Evolutionary conservation across 1,139 yeast genomes (phyloP).

Genomic region (Yamadazyma diddensiae): DNA sequence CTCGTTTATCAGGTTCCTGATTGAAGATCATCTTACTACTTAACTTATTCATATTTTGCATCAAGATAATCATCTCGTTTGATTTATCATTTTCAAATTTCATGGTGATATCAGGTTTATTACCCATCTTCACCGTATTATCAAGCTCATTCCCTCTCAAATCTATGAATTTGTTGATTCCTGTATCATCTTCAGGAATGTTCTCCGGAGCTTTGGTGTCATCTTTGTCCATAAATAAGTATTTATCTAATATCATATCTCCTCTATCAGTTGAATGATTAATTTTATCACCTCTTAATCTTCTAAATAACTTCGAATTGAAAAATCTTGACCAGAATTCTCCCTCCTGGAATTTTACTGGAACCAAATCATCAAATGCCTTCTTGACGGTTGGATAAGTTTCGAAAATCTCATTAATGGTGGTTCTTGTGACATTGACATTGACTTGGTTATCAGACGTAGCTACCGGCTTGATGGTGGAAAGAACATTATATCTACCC

Average conservation of each 20-base stretch:
- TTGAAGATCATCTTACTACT: conserved; percentile 74
- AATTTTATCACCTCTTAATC: conserved; percentile 85
- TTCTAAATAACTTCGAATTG: conserved; percentile 80
- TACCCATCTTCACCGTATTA: conserved; percentile 74
- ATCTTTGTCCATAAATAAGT: conserved; percentile 54
- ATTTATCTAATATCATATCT: conserved; percentile 81
- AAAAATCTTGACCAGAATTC: conserved; percentile 98
- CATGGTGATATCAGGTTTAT: conserved; percentile 89
- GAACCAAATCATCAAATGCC: conserved; percentile 89
- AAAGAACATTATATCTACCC: conserved; percentile 91
- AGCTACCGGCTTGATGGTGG: conserved; percentile 91
- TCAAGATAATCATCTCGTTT: conserved; percentile 66
- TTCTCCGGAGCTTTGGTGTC: conserved; percentile 9
- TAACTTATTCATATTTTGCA: conserved; percentile 85
- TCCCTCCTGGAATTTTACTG: conserved; percentile 73
- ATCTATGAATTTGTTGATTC: conserved; percentile 63
- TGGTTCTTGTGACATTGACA: conserved; percentile 87
- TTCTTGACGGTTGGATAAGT: conserved; percentile 91
- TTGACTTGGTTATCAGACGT: conserved; percentile 88
- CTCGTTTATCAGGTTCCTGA: conserved; percentile 16
- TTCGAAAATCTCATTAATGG: conserved; percentile 83
- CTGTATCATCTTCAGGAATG: conserved; percentile 7
- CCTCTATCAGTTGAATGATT: conserved; percentile 70
- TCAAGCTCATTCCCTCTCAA: conserved; percentile 79
- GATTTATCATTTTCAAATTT: conserved; percentile 56